Base-by-base conservation (phyloP, 1,284 basidiomycete genomes). In the Fomitopsis schrenkii region DNA sequence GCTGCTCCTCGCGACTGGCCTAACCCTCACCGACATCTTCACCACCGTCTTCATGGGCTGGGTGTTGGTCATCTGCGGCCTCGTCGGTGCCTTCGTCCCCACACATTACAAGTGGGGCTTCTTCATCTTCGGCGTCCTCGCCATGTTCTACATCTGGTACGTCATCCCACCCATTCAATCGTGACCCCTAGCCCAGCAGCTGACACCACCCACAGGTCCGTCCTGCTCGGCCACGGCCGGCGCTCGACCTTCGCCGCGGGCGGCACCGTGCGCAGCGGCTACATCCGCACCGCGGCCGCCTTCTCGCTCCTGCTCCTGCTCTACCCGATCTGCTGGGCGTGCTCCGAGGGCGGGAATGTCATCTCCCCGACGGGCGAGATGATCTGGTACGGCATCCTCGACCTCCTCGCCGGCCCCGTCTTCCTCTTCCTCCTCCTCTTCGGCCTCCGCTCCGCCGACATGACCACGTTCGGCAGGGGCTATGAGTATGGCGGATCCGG, bases 361-460 rank as follows among this genome's bases (percentile, higher is more conserved):
- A 82, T 83, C 66, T 69, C 72, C 0, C 75, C 78, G 30, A 75
- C 77, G 35, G 72, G 72, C 61, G 81, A 79, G 68, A 78, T 79
- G 77, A 72, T 83, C 61, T 86, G 83, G 74, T 87, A 86, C 72
- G 85, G 84, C 62, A 74, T 85, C 62, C 77, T 88, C 59, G 86
- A 88, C 67, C 58, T 87, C 15, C 60, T 87, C 64, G 77, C 82
- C 62, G 85, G 81, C 62, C 83, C 83, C 5, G 70, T 81, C 59
- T 83, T 80, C 70, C 67, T 79, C 26, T 58, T 75, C 59, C 58
- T 66, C 57, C 75, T 73, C 66, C 66, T 79, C 45, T 72, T 55
- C 30, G 57, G 63, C 19, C 40, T 79, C 46, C 60, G 67, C 22
- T 54, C 28, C 5, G 65, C 76, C 33, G 70, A 72, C 62, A 67